Percentiles rank a stretch among this genome's conserved stretches.
Conservation (phyloP, 176 grass and related monocot species). For the sorghum (Sorghum bicolor) region DNA sequence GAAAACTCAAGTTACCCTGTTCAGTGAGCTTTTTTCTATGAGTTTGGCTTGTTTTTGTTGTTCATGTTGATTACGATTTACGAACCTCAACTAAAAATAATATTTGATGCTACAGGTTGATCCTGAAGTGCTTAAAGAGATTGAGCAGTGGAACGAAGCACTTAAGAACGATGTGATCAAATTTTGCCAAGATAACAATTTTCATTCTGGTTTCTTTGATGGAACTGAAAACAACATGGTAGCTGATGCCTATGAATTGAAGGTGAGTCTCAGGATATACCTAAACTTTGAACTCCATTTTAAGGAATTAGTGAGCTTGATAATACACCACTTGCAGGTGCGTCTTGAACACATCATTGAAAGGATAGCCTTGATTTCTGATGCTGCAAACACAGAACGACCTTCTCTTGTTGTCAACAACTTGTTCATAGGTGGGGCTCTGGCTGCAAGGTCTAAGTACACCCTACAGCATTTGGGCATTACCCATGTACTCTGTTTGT, state of each 20-base stretch:
- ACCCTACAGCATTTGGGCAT: constrained; percentile 90
- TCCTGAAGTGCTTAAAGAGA: constrained; percentile 70
- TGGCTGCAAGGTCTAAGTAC: constrained; percentile 88
- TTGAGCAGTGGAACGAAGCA: constrained; percentile 82
- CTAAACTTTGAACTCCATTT: not conserved
- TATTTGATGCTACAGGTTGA: constrained; percentile 50
- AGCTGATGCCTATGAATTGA: constrained; percentile 89
- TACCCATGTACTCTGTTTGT: constrained; percentile 93
- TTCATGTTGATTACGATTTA: not conserved
- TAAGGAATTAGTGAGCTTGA: not conserved
- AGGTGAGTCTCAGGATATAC: constrained; percentile 34
- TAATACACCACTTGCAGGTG: constrained; percentile 56
- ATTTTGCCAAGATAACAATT: constrained; percentile 93
- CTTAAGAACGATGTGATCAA: constrained; percentile 75
- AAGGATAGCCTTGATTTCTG: constrained; percentile 82
- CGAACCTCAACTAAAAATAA: not conserved
- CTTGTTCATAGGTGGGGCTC: constrained; percentile 85
- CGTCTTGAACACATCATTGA: constrained; percentile 95
- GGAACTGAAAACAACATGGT: constrained; percentile 83
- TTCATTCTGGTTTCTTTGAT: constrained; percentile 91
- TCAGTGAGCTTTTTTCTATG: not conserved
- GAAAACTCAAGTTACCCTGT: constrained; percentile 6
- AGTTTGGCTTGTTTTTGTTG: not conserved
- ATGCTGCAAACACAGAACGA: constrained; percentile 84
- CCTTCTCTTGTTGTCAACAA: constrained; percentile 76